phyloP scores from a whole-genome alignment of 129 eudicot species.

The Rutidosis leptorrhynchoides region DNA sequence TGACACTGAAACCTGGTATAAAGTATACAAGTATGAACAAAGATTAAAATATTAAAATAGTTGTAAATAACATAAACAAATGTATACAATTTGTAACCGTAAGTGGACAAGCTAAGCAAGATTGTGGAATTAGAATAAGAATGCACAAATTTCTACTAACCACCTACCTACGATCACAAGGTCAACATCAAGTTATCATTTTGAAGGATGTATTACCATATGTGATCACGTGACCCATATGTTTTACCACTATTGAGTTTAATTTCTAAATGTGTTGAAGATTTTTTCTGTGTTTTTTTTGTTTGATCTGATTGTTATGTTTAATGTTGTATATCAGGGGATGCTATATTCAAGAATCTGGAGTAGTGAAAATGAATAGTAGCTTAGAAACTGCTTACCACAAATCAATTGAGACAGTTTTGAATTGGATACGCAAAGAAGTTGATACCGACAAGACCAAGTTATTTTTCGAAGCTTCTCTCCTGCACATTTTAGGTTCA shows the following conservation, averaged over 20 bases:
- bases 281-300: conserved; percentile 11
- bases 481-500: conserved; percentile 92
- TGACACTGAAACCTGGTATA: conserved; percentile 79
- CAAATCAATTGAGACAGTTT: conserved; percentile 62
- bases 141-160: neutral
- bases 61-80: neutral
- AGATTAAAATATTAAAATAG: neutral
- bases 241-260: neutral
- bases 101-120: neutral
- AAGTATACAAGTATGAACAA: neutral
- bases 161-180: neutral
- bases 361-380: conserved; percentile 70
- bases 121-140: neutral
- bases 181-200: neutral
- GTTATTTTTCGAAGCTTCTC: conserved; percentile 78
- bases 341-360: conserved; percentile 79
- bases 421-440: conserved; percentile 60
- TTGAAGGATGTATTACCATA: conserved; percentile 49
- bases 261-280: neutral
- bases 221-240: conserved; percentile 28
- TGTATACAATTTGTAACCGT: neutral
- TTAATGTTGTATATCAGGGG: conserved; percentile 52
- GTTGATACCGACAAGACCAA: conserved; percentile 61
- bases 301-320: conserved; percentile 6
- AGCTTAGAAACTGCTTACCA: conserved; percentile 58